These are phyloP conservation scores for Blastobotrys apis DNA, from an alignment of 1,139 yeast genomes.

Conservation along the genomic window DNA sequence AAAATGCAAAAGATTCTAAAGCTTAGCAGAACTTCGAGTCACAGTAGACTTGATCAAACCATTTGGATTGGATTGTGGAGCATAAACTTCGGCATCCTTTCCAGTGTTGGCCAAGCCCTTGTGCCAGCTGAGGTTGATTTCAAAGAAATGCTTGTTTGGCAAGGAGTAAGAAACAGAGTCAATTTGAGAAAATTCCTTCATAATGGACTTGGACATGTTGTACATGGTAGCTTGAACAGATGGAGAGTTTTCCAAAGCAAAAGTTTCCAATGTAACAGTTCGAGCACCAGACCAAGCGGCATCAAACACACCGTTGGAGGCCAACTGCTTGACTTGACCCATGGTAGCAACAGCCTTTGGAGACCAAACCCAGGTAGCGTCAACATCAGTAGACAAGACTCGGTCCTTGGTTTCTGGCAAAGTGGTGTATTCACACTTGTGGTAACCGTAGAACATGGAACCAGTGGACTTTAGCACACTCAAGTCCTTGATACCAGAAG, in stretches of 20 bases:
- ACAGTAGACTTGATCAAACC: conserved; percentile 87
- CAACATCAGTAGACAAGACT: conserved; percentile 82
- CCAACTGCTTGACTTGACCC: conserved; percentile 47
- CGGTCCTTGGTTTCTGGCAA: conserved; percentile 78
- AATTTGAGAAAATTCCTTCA: conserved; percentile 53
- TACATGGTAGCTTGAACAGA: conserved; percentile 96
- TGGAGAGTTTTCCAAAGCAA: conserved; percentile 81
- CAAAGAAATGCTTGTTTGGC: conserved; percentile 88
- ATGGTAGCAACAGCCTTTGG: conserved; percentile 48
- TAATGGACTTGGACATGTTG: conserved; percentile 76
- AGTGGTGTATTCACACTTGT: conserved; percentile 84
- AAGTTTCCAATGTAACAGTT: conserved; percentile 63
- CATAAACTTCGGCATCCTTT: conserved; percentile 68
- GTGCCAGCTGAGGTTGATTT: conserved; percentile 73
- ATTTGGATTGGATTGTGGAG: conserved; percentile 89
- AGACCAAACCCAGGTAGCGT: conserved; percentile 68
- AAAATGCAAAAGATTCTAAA: conserved; percentile 15
- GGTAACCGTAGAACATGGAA: conserved; percentile 84
- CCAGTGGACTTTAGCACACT: conserved; percentile 92
- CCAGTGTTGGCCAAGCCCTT: conserved; percentile 65
- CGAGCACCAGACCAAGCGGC: conserved; percentile 56
- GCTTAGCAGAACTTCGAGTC: conserved; percentile 44
- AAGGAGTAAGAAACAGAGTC: conserved; percentile 64
- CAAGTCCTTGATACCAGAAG: conserved; percentile 75
- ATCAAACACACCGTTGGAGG: conserved; percentile 64